Conservation (phyloP, 2,329 filamentous ascomycete genomes). For the Aureobasidium sp. region DNA sequence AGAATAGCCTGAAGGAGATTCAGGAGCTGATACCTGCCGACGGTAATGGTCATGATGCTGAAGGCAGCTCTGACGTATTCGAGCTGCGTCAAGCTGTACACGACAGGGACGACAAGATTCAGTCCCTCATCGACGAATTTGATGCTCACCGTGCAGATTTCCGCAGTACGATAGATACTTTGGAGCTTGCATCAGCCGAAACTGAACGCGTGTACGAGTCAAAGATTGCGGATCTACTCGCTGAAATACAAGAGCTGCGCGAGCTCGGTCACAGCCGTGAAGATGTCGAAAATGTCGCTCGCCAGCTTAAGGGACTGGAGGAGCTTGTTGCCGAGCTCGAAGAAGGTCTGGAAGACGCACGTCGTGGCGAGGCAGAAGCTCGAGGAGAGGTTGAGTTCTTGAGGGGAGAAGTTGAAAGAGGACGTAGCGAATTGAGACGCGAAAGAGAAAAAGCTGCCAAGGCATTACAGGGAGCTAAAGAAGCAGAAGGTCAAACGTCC, state of each 20-base stretch:
- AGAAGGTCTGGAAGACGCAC: slow-evolving; percentile 89
- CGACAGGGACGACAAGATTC: slow-evolving; percentile 96
- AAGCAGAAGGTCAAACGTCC: slow-evolving; percentile 29
- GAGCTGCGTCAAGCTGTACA: slow-evolving; percentile 76
- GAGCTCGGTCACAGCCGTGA: slow-evolving; percentile 76
- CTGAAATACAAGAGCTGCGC: slow-evolving; percentile 64
- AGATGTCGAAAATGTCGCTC: slow-evolving; percentile 85
- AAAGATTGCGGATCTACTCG: slow-evolving; percentile 77
- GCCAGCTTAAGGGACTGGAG: slow-evolving; percentile 88
- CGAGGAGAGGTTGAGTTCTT: slow-evolving; percentile 94
- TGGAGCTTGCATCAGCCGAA: slow-evolving; percentile 92
- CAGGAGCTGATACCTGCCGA: slow-evolving; percentile 62
- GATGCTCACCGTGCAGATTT: slow-evolving; percentile 94
- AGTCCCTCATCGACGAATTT: slow-evolving; percentile 86
- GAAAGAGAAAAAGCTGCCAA: slow-evolving; percentile 77
- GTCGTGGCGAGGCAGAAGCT: slow-evolving; percentile 89
- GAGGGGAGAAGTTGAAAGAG: slow-evolving; percentile 87
- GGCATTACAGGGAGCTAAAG: slow-evolving; percentile 46
- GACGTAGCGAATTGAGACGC: slow-evolving; percentile 75
- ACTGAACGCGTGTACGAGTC: slow-evolving; percentile 95
- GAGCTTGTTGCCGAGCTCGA: slow-evolving; percentile 95
- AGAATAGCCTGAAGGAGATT: slow-evolving; percentile 75
- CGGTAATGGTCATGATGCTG: slow-evolving; percentile 56
- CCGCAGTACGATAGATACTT: slow-evolving; percentile 88
- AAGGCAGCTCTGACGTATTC: not conserved